These are phyloP conservation scores for Cystobasidium pallidum DNA, from an alignment of 1,284 basidiomycete genomes.

Conservation along the genomic window DNA sequence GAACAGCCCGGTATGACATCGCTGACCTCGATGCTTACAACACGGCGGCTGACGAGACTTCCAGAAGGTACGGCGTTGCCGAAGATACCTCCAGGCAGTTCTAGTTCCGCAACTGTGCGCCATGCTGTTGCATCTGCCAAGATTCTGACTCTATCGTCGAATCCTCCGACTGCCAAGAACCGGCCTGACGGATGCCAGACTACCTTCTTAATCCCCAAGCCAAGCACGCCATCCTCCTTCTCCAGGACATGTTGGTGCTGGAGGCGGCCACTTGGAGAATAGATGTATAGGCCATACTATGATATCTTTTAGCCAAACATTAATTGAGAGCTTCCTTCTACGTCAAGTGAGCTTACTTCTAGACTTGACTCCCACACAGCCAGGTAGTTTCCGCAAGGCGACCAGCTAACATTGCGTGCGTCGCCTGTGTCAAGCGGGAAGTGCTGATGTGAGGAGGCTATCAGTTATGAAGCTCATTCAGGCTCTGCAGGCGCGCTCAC, in stretches of 20 bases:
- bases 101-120: conserved; percentile 18
- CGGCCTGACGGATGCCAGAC: conserved; percentile 54
- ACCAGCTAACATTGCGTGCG: conserved; percentile 47
- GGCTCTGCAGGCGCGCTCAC: not conserved
- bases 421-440: conserved; percentile 47
- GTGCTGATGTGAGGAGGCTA: conserved; percentile 32
- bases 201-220: conserved; percentile 54
- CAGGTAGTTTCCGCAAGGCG: conserved; percentile 50
- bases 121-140: conserved; percentile 27
- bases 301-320: not conserved
- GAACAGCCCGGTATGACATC: not conserved
- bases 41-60: not conserved
- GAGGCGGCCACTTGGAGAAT: conserved; percentile 33
- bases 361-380: conserved; percentile 48
- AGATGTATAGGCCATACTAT: conserved; percentile 50
- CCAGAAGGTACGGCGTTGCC: not conserved
- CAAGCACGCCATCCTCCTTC: conserved; percentile 20
- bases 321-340: not conserved
- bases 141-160: conserved; percentile 39
- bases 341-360: conserved; percentile 21
- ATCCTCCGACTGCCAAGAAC: conserved; percentile 56
- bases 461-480: not conserved
- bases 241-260: not conserved
- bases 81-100: conserved; percentile 33
- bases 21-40: conserved; percentile 4